Conservation (phyloP, 306 rosid species). For the Vigna hirtella region DNA sequence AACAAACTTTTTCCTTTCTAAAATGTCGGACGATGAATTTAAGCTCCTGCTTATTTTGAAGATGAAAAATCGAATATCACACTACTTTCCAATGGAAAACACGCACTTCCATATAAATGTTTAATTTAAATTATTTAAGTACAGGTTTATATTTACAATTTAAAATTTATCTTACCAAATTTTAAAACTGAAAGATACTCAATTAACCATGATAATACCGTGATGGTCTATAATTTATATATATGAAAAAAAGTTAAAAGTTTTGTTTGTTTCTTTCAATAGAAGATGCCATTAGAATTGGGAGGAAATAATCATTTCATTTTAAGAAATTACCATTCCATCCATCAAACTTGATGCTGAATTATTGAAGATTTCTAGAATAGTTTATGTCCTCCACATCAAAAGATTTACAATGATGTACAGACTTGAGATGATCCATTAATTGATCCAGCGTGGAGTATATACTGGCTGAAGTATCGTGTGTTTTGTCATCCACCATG, state of each 20-base stretch:
- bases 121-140: background rate
- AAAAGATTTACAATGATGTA: slow-evolving; percentile 35
- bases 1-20: too few relatives aligned
- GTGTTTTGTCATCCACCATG: slow-evolving; percentile 65
- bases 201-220: background rate
- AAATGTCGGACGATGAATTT: slow-evolving; percentile 3
- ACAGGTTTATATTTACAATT: background rate
- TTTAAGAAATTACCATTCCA: background rate
- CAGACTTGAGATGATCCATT: slow-evolving; percentile 62
- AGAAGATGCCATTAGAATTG: background rate
- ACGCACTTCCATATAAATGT: background rate
- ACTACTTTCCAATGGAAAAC: background rate
- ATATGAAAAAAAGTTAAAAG: background rate
- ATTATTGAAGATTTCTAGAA: slow-evolving; percentile 17
- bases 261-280: background rate
- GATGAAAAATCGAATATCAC: background rate
- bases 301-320: background rate
- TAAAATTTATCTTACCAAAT: background rate
- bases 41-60: background rate
- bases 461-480: slow-evolving; percentile 47
- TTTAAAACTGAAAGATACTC: background rate
- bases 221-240: background rate
- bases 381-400: slow-evolving; percentile 45
- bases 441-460: slow-evolving; percentile 60
- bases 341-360: slow-evolving; percentile 31